Evolutionary conservation across 768 basidiomycete species (phyloP).

Genomic region (Terana coerulea): DNA sequence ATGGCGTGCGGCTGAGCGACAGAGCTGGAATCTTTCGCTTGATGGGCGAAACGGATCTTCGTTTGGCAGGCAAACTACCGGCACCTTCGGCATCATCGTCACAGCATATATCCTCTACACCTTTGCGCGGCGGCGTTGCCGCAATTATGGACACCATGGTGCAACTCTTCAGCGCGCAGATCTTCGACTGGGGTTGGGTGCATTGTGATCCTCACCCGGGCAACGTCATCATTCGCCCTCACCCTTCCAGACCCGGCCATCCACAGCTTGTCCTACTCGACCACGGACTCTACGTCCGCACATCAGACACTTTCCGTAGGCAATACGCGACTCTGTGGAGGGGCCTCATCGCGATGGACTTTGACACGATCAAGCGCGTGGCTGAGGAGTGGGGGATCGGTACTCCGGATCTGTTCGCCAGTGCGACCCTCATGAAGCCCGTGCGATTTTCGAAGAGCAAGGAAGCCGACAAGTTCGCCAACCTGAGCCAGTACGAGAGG

Average conservation of each 20-base stretch:
- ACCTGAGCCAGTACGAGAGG: slow-evolving; percentile 61
- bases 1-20: slow-evolving; percentile 71
- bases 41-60: slow-evolving; percentile 47
- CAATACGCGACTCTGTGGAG: slow-evolving; percentile 83
- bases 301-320: slow-evolving; percentile 60
- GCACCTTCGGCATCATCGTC: slow-evolving; percentile 2
- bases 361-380: slow-evolving; percentile 45
- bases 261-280: slow-evolving; percentile 83
- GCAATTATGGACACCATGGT: slow-evolving; percentile 84
- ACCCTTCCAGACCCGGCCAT: slow-evolving; percentile 38
- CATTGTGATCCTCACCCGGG: slow-evolving; percentile 77
- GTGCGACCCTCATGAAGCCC: slow-evolving; percentile 66
- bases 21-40: slow-evolving; percentile 49
- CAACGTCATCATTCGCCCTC: slow-evolving; percentile 70
- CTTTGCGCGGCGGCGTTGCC: slow-evolving; percentile 55
- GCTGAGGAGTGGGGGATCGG: slow-evolving; percentile 67
- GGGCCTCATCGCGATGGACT: slow-evolving; percentile 54
- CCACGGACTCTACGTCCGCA: slow-evolving; percentile 84
- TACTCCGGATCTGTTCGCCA: slow-evolving; percentile 68
- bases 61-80: slow-evolving; percentile 10
- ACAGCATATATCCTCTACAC: slow-evolving; percentile 2
- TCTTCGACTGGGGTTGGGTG: slow-evolving; percentile 91
- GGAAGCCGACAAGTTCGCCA: slow-evolving; percentile 22
- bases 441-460: slow-evolving; percentile 34
- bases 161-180: slow-evolving; percentile 83